phyloP scores from a whole-genome alignment of 768 basidiomycete genomes.

The Rhodotorula babjevae region DNA sequence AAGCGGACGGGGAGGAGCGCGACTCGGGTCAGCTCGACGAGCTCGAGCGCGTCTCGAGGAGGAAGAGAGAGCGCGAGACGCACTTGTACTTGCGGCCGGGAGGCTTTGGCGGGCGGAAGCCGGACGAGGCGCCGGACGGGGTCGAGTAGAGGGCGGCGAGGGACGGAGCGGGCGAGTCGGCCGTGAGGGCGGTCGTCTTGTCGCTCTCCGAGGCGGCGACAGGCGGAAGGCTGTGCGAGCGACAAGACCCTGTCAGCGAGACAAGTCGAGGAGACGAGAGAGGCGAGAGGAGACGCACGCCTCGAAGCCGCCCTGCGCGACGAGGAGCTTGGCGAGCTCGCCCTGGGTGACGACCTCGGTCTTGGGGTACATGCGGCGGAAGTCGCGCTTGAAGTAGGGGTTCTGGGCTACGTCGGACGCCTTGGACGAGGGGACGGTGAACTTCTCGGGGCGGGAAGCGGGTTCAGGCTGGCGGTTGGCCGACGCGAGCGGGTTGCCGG shows the following conservation, averaged over 20 bases:
- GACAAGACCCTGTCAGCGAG: too few relatives aligned
- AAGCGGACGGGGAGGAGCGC: too few relatives aligned
- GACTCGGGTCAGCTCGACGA: not conserved
- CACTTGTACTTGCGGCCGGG: slow-evolving; percentile 28
- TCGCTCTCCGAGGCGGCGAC: slow-evolving; percentile 12
- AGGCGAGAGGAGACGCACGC: slow-evolving; percentile 24
- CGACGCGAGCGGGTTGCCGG: slow-evolving; percentile 29
- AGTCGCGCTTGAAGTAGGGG: slow-evolving; percentile 39
- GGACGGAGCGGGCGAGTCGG: slow-evolving; percentile 34
- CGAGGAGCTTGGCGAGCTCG: slow-evolving; percentile 36
- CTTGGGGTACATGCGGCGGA: slow-evolving; percentile 32
- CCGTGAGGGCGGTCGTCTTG: slow-evolving; percentile 30
- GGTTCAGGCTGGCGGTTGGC: slow-evolving; percentile 33
- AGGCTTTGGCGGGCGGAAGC: slow-evolving; percentile 35
- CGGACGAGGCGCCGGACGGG: not conserved
- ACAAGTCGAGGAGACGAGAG: not conserved
- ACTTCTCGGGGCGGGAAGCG: slow-evolving; percentile 36
- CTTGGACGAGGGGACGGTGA: slow-evolving; percentile 37
- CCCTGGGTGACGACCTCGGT: slow-evolving; percentile 36
- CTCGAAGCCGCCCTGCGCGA: slow-evolving; percentile 37
- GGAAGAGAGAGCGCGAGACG: not conserved
- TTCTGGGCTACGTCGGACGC: slow-evolving; percentile 39
- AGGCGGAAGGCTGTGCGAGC: slow-evolving; percentile 25
- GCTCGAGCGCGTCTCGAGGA: not conserved
- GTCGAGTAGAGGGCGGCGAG: slow-evolving; percentile 35